phyloP scores from a whole-genome alignment of 306 rosid species.

The Chamaecrista fasciculata region DNA sequence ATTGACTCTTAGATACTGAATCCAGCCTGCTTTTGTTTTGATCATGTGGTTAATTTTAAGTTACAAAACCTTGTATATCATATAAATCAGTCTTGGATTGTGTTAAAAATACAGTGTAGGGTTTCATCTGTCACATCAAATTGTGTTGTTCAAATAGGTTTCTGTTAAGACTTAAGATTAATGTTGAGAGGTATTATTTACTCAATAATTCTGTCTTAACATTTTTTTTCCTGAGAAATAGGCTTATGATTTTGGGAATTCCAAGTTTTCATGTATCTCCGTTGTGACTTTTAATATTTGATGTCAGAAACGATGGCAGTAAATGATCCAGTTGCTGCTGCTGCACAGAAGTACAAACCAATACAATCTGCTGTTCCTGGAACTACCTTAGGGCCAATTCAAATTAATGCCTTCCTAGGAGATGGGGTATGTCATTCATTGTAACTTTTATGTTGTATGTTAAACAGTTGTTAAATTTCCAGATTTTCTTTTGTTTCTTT shows the following conservation, averaged over 20 bases:
- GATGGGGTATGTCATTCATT: constrained; percentile 73
- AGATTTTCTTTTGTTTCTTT: not conserved
- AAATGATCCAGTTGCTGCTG: constrained; percentile 87
- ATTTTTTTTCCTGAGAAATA: constrained; percentile 20
- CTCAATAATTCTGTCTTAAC: not conserved
- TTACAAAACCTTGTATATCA: constrained; percentile 9
- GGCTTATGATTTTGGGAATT: constrained; percentile 11
- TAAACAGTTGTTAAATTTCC: not conserved
- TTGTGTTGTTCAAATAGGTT: constrained; percentile 15
- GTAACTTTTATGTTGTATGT: not conserved
- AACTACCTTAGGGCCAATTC: constrained; percentile 94
- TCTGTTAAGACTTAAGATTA: constrained; percentile 8
- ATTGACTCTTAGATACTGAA: constrained; percentile 9
- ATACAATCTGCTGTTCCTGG: constrained; percentile 99
- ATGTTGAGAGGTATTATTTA: not conserved
- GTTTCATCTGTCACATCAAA: constrained; percentile 14
- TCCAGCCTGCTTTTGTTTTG: constrained; percentile 10
- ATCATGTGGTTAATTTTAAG: not conserved
- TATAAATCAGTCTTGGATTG: constrained; percentile 6
- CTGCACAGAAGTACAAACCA: constrained; percentile 90
- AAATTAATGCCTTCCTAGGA: constrained; percentile 85
- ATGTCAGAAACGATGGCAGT: constrained; percentile 65
- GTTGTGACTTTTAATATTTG: constrained; percentile 31
- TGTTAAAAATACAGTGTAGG: not conserved
- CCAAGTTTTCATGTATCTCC: constrained; percentile 24